Evolutionary conservation across 1,284 basidiomycete genomes (phyloP).

Genomic region (Cystobasidium pallidum): DNA sequence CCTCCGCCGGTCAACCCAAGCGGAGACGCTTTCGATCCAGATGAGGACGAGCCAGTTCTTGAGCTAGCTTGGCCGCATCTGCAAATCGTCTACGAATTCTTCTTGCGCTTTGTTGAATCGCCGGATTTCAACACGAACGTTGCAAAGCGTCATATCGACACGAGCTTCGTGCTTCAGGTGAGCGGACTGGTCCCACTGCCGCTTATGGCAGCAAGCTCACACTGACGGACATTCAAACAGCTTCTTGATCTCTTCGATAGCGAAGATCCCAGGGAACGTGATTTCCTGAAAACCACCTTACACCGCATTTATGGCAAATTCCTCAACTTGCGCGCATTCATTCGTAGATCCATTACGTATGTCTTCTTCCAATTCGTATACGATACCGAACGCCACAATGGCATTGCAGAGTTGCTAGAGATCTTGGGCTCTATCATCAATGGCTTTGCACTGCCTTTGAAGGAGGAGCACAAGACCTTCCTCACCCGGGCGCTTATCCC

Average conservation of each 20-base stretch:
- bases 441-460: conserved; percentile 95
- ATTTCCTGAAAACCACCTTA: conserved; percentile 98
- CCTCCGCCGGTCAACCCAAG: conserved; percentile 98
- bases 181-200: conserved; percentile 46
- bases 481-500: conserved; percentile 94
- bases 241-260: conserved; percentile 98
- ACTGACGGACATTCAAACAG: conserved; percentile 59
- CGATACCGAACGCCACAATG: conserved; percentile 98
- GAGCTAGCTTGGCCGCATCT: conserved; percentile 99
- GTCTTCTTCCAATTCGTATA: conserved; percentile 99
- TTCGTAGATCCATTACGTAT: conserved; percentile 98
- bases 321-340: conserved; percentile 96
- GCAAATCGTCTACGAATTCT: conserved; percentile 99
- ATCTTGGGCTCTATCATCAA: conserved; percentile 99
- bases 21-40: conserved; percentile 97
- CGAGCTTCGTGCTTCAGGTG: conserved; percentile 82
- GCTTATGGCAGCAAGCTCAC: too few species aligned
- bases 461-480: conserved; percentile 99
- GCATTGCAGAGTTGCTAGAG: conserved; percentile 96
- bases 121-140: conserved; percentile 98
- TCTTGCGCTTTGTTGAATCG: conserved; percentile 97
- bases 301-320: conserved; percentile 99
- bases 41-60: conserved; percentile 98
- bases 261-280: conserved; percentile 97
- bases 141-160: conserved; percentile 97